Conservation (phyloP, 257 asterid species). For the Mentha longifolia region DNA sequence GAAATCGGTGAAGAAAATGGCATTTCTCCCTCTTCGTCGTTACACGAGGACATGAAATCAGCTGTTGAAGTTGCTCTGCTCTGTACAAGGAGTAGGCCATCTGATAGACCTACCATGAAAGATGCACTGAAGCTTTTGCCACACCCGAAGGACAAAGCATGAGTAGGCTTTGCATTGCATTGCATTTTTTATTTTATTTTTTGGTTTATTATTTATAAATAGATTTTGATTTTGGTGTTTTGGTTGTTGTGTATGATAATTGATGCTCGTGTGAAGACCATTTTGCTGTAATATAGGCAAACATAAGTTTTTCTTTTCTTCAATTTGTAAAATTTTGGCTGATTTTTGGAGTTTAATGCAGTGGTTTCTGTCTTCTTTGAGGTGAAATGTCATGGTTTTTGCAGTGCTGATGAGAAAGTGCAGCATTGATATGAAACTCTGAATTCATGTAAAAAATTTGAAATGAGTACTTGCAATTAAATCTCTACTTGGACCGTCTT, state of each 20-base stretch:
- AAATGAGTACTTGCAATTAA: not conserved
- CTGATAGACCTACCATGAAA: slow-evolving; percentile 73
- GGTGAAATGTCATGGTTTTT: not conserved
- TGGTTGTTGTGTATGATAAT: slow-evolving; percentile 29
- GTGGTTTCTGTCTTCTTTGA: slow-evolving; percentile 3
- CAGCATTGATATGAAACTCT: not conserved
- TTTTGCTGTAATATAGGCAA: slow-evolving; percentile 36
- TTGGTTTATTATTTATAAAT: slow-evolving; percentile 14
- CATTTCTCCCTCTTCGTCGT: slow-evolving; percentile 37
- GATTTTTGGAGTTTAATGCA: not conserved
- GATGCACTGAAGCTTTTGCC: slow-evolving; percentile 60
- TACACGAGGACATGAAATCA: slow-evolving; percentile 48
- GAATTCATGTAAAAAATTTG: not conserved
- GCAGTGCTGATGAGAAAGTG: not conserved
- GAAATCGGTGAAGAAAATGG: slow-evolving; percentile 56
- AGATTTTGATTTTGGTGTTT: slow-evolving; percentile 29
- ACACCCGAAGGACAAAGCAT: slow-evolving; percentile 39
- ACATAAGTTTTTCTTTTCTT: slow-evolving; percentile 8
- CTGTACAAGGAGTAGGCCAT: slow-evolving; percentile 67
- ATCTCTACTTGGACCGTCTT: too few relatives aligned
- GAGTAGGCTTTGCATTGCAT: slow-evolving; percentile 28
- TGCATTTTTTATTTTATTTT: too few relatives aligned
- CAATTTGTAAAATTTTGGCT: slow-evolving; percentile 24
- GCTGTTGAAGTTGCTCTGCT: slow-evolving; percentile 71
- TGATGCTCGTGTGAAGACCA: slow-evolving; percentile 24